Evolutionary conservation across 228 moss, liverwort and hornwort genomes (phyloP).

Genomic region (Sphagnum fallax): DNA sequence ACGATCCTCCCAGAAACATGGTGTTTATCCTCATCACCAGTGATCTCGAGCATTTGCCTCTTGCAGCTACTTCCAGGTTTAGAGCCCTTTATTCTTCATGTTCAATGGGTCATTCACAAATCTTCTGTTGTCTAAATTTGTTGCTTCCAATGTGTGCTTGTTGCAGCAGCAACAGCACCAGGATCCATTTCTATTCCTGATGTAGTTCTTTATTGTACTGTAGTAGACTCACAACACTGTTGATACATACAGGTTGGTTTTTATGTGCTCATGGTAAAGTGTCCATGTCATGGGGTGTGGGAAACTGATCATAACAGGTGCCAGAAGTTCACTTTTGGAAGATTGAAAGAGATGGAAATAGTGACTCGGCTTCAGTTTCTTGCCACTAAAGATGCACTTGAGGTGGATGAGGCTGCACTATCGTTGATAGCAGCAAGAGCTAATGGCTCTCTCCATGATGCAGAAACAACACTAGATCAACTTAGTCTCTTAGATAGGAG

Average conservation of each 20-base stretch:
- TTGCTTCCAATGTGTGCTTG: no score
- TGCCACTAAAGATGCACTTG: slow-evolving; percentile 55
- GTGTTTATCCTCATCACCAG: slow-evolving; percentile 75
- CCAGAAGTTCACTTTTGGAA: slow-evolving; percentile 82
- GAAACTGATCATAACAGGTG: slow-evolving; percentile 30
- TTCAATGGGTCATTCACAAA: no score
- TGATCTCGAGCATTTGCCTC: slow-evolving; percentile 70
- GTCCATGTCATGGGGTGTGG: no score
- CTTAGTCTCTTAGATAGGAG: slow-evolving; percentile 75
- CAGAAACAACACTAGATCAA: slow-evolving; percentile 84
- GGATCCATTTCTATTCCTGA: no score
- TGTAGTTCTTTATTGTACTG: no score
- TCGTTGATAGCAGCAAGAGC: slow-evolving; percentile 65
- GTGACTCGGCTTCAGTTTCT: slow-evolving; percentile 52
- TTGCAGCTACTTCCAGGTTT: slow-evolving; percentile 52
- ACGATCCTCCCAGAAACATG: slow-evolving; percentile 58
- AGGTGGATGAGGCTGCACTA: slow-evolving; percentile 67
- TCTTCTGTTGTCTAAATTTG: no score
- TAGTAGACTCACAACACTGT: no score
- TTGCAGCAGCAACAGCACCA: no score
- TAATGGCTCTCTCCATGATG: slow-evolving; percentile 84
- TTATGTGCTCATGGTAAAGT: no score
- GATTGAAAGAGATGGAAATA: slow-evolving; percentile 81
- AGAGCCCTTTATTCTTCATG: no score
- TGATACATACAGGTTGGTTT: no score